Percentiles rank a stretch among this genome's conserved stretches.
Evolutionary conservation across 1,139 yeast species (phyloP).

Genomic region (Eremothecium coryli): DNA sequence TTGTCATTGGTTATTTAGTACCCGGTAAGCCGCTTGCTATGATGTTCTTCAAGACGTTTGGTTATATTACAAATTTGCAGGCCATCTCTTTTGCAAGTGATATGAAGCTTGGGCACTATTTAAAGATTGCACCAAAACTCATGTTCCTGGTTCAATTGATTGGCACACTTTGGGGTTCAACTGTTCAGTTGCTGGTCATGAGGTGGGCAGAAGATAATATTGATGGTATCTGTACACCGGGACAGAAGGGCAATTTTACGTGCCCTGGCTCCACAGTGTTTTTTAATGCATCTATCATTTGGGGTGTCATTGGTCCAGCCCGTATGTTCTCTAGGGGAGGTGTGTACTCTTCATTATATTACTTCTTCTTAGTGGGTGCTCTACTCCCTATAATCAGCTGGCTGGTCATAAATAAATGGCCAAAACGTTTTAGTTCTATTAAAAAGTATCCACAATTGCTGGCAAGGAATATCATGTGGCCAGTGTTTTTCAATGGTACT

Average conservation of each 20-base stretch:
- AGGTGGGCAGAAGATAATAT: slow-evolving; percentile 40
- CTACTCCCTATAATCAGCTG: slow-evolving; percentile 38
- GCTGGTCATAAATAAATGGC: slow-evolving; percentile 42
- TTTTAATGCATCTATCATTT: slow-evolving; percentile 49
- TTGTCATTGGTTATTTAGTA: slow-evolving; percentile 52
- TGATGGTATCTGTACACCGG: slow-evolving; percentile 39
- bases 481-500: slow-evolving; percentile 44
- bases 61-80: slow-evolving; percentile 50
- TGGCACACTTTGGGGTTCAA: slow-evolving; percentile 35
- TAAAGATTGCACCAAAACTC: slow-evolving; percentile 53
- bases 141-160: slow-evolving; percentile 48
- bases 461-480: slow-evolving; percentile 39
- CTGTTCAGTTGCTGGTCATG: slow-evolving; percentile 37
- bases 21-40: slow-evolving; percentile 58
- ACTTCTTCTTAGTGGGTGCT: slow-evolving; percentile 41
- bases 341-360: slow-evolving; percentile 35
- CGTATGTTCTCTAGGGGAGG: slow-evolving; percentile 36
- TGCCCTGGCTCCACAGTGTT: slow-evolving; percentile 44
- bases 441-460: slow-evolving; percentile 34
- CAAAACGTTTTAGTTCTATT: slow-evolving; percentile 37
- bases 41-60: slow-evolving; percentile 53
- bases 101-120: slow-evolving; percentile 56
- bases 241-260: slow-evolving; percentile 38
- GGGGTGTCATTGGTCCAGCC: slow-evolving; percentile 60
- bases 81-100: slow-evolving; percentile 49